These are phyloP conservation scores for Kodamaea lidongshanica DNA, from an alignment of 805 yeast genomes.

Conservation along the genomic window DNA sequence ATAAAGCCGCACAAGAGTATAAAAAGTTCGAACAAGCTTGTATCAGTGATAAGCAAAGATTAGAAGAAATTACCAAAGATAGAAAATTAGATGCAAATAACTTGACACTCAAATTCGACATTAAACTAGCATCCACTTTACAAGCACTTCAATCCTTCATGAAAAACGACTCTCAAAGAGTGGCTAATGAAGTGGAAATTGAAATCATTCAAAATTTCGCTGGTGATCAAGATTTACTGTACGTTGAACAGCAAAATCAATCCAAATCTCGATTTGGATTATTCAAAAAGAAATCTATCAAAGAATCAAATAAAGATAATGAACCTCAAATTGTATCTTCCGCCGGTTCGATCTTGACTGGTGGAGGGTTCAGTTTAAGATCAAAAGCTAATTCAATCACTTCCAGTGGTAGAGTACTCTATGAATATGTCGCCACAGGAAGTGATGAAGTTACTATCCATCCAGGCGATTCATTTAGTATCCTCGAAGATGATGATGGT, in stretches of 20 bases:
- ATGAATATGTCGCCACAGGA: constrained; percentile 61
- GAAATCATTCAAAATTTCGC: constrained; percentile 86
- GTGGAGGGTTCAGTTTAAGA: constrained; percentile 34
- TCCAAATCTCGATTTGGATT: constrained; percentile 58
- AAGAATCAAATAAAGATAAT: constrained; percentile 18
- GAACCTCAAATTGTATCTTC: constrained; percentile 21
- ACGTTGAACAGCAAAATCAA: constrained; percentile 44
- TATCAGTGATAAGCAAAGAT: constrained; percentile 43
- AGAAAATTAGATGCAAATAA: constrained; percentile 28
- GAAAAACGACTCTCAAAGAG: constrained; percentile 64
- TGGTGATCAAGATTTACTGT: constrained; percentile 62
- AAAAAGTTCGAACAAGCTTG: constrained; percentile 37
- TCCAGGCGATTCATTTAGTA: constrained; percentile 55
- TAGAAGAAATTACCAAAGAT: constrained; percentile 38
- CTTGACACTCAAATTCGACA: constrained; percentile 49
- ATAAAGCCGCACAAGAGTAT: constrained; percentile 33
- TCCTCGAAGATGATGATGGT: constrained; percentile 72
- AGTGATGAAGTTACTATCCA: constrained; percentile 64
- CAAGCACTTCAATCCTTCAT: constrained; percentile 56
- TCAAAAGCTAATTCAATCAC: constrained; percentile 24
- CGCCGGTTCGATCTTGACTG: constrained; percentile 12
- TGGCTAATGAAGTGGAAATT: constrained; percentile 76
- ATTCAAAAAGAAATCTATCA: constrained; percentile 26
- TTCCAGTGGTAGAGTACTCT: constrained; percentile 48
- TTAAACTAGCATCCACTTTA: constrained; percentile 47